Evolutionary conservation across 2,329 filamentous ascomycete genomes (phyloP).

Genomic region (Fusarium sp.): DNA sequence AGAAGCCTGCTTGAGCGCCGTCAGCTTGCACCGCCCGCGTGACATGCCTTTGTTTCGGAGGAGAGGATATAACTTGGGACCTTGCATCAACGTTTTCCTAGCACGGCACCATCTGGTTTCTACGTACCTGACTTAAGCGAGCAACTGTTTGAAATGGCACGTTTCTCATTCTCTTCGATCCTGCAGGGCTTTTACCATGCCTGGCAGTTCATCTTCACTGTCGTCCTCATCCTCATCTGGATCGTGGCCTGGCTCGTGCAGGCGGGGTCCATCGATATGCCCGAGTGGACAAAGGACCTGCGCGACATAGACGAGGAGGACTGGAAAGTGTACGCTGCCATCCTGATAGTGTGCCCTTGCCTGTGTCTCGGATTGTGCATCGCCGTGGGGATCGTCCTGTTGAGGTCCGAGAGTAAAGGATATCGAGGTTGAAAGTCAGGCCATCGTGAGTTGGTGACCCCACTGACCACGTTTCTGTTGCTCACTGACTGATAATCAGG

Average conservation of each 20-base stretch:
- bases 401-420: neutral
- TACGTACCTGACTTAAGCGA: neutral
- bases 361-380: neutral
- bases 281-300: constrained; percentile 25
- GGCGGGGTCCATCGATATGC: constrained; percentile 19
- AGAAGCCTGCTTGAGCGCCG: neutral
- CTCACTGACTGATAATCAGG: neutral
- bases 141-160: neutral
- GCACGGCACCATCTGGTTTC: neutral
- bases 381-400: neutral
- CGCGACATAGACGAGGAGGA: constrained; percentile 3
- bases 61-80: neutral
- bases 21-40: neutral
- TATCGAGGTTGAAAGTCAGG: neutral
- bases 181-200: neutral
- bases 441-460: neutral
- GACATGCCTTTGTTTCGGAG: neutral
- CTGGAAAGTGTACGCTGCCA: neutral
- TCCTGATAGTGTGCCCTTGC: constrained; percentile 9
- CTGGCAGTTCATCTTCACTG: constrained; percentile 5
- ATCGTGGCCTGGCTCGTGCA: constrained; percentile 19
- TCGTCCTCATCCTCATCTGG: constrained; percentile 9
- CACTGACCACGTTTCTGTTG: neutral
- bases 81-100: neutral
- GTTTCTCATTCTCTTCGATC: neutral